phyloP scores from a whole-genome alignment of 768 basidiomycete species.

The Daedaleopsis nitida region DNA sequence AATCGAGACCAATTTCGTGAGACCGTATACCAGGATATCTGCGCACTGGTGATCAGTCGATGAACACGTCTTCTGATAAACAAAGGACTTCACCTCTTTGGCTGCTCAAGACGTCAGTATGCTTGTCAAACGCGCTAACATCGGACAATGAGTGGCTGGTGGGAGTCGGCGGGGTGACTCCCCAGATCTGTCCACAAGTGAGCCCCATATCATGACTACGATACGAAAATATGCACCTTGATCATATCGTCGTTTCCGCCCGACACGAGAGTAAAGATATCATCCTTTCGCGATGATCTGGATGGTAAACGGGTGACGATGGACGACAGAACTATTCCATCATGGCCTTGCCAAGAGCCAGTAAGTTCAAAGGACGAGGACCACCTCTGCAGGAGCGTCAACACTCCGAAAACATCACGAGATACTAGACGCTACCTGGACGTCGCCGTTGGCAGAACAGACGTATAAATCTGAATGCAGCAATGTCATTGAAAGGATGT shows the following conservation, averaged over 20 bases:
- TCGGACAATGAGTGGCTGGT: slow-evolving; percentile 5
- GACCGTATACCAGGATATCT: slow-evolving; percentile 78
- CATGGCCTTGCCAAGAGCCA: slow-evolving; percentile 80
- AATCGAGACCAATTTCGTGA: slow-evolving; percentile 85
- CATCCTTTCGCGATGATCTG: not conserved
- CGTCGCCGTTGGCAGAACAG: slow-evolving; percentile 54
- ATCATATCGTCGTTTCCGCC: slow-evolving; percentile 87
- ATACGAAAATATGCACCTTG: slow-evolving; percentile 51
- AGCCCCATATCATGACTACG: not conserved
- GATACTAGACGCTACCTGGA: slow-evolving; percentile 53
- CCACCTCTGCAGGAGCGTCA: slow-evolving; percentile 55
- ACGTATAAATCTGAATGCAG: slow-evolving; percentile 56
- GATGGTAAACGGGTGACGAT: slow-evolving; percentile 46
- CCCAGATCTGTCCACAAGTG: slow-evolving; percentile 38
- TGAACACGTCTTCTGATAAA: not conserved
- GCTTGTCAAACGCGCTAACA: slow-evolving; percentile 7
- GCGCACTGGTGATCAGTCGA: not conserved
- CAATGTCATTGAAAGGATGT: slow-evolving; percentile 80
- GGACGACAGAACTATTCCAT: slow-evolving; percentile 82
- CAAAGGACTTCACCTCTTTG: slow-evolving; percentile 4
- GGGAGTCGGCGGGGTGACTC: slow-evolving; percentile 32
- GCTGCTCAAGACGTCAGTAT: slow-evolving; percentile 11
- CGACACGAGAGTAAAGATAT: slow-evolving; percentile 57
- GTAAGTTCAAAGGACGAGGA: slow-evolving; percentile 85
- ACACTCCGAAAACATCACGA: not conserved